These are phyloP conservation scores for Seiridium cupressi DNA, from an alignment of 2,329 filamentous ascomycete genomes.

Conservation along the genomic window DNA sequence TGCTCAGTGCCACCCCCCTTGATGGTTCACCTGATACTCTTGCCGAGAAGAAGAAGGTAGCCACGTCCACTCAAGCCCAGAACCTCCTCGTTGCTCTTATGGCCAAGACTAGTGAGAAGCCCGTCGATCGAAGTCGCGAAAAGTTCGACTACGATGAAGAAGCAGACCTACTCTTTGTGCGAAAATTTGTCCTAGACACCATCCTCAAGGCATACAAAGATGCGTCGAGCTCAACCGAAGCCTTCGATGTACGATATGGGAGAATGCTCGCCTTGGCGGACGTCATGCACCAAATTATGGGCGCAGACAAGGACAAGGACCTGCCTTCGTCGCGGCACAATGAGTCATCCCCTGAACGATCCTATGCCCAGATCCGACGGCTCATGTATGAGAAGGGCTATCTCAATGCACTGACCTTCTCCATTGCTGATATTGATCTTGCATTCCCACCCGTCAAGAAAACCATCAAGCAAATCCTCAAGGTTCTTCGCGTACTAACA, in stretches of 20 bases:
- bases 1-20: conserved; percentile 63
- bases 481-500: conserved; percentile 83
- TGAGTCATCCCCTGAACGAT: conserved; percentile 42
- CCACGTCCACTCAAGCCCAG: conserved; percentile 83
- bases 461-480: conserved; percentile 93
- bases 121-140: conserved; percentile 54
- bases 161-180: conserved; percentile 83
- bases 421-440: conserved; percentile 92
- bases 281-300: conserved; percentile 89
- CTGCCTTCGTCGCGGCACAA: conserved; percentile 34
- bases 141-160: conserved; percentile 72
- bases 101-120: conserved; percentile 79
- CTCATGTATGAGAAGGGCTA: conserved; percentile 99
- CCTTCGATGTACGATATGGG: conserved; percentile 82
- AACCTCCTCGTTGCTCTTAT: conserved; percentile 84
- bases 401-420: conserved; percentile 81
- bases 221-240: conserved; percentile 73
- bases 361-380: conserved; percentile 81
- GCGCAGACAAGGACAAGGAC: conserved; percentile 66
- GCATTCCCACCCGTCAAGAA: conserved; percentile 92
- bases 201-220: conserved; percentile 90
- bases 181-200: conserved; percentile 92
- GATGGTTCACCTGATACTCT: conserved; percentile 72
- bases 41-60: conserved; percentile 76
- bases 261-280: conserved; percentile 85